Evolutionary conservation across 129 eudicot species (phyloP), one percentile per base, ranked within the genome.

Genomic region (Heracleum sosnowskyi): DNA sequence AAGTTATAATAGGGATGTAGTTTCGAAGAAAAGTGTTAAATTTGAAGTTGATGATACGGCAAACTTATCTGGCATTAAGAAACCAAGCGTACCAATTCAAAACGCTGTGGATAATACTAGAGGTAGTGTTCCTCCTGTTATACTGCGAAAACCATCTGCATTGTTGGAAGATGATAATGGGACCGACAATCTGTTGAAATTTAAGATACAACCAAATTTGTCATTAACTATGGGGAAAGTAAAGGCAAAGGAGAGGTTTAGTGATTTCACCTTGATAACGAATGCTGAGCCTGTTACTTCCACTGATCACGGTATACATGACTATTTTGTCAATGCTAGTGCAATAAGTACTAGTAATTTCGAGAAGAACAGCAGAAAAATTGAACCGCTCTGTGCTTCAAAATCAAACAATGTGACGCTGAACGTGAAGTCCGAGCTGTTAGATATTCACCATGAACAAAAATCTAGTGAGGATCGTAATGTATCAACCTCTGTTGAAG

Each of bases 141-240:
- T 86, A 68, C 82, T 95, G 86, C 87, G 96, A 66, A 95, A 90
- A 73, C 85, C 96, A 35, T 33, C 82, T 74, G 68, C 69, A 35
- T 79, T 79, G 66, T 33, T 63, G 73, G 89, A 81, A 78, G 86
- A 85, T 57, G 88, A 85, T 84, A 86, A 44, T 82, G 90, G 24
- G 41, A 66, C 78, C 37, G 86, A 77, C 24, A 81, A 57, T 60
- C 66, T 86, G 2, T 82, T 91, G 26, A 84, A 78, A 75, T 82
- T 90, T 46, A 88, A 83, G 37, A 83, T 92, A 33, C 83, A 85
- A 69, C 96, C 97, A 42, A 88, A 90, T 79, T 85, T 91, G 74
- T 84, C 97, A 18, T 62, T 96, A 83, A 81, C 78, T 78, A 85
- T 86, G 91, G 87, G 95, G 44, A 86, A 89, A 44, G 90, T 84